Evolutionary conservation across 1,139 yeast genomes (phyloP), one percentile per base, ranked within the genome.

Genomic region (Blastobotrys arbuscula): DNA sequence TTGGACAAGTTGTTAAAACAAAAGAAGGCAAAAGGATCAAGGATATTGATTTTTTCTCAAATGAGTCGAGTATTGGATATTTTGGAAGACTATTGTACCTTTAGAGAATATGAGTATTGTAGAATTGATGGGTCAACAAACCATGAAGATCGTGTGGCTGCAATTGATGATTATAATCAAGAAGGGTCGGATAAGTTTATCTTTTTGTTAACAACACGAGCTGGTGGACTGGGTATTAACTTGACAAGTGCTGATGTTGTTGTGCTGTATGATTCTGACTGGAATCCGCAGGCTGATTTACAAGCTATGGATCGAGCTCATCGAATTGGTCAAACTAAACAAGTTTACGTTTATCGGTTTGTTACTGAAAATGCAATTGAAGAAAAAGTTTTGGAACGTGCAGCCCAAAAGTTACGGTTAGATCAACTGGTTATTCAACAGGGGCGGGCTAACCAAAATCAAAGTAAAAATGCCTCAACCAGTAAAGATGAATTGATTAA

Each of bases 241-340:
- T 75, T 92, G 63, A 90, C 97, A 0, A 78, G 86, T 19, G 98
- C 98, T 0, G 97, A 92, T 66, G 78, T 84, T 46, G 98, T 92
- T 45, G 79, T 92, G 7, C 69, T 92, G 38, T 92, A 81, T 62
- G 98, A 92, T 67, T 86, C 96, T 1, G 98, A 92, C 68, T 92
- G 98, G 98, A 92, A 92, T 63, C 98, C 98, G 2, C 98, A 92
- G 65, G 97, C 97, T 0, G 98, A 92, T 72, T 75, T 92, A 61
- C 98, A 92, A 69, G 97, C 97, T 2, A 92, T 92, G 98, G 98
- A 92, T 67, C 78, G 98, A 64, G 98, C 98, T 0, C 98, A 92
- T 67, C 81, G 98, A 71, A 92, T 92, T 62, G 98, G 98, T 18
- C 98, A 92, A 66, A 90, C 87, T 65, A 92, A 92, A 63, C 98